A percentile compares a stretch with the other conserved stretches of the same genome.
phyloP scores from a whole-genome alignment of 2,329 filamentous ascomycete species.

The Biscogniauxia marginata region DNA sequence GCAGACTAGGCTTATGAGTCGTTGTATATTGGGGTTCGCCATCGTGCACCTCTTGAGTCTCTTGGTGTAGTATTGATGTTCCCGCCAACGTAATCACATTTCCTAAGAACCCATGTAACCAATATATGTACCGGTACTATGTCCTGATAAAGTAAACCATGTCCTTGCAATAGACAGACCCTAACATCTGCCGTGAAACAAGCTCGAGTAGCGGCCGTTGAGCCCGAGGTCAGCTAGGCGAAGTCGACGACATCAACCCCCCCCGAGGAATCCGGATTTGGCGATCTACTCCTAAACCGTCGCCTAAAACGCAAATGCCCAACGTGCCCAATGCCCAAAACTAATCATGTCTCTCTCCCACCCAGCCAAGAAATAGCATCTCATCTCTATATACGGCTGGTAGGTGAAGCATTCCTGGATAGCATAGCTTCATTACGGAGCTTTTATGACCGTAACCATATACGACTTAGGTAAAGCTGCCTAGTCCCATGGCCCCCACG shows the following conservation, averaged over 20 bases:
- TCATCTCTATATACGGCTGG: neutral
- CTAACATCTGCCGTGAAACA: neutral
- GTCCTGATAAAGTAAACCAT: too few species aligned
- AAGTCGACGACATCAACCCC: neutral
- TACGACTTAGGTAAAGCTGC: neutral
- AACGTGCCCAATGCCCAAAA: neutral
- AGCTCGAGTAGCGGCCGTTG: neutral
- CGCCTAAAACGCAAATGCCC: neutral
- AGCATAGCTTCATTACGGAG: neutral
- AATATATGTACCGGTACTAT: too few species aligned
- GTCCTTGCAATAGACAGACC: too few species aligned
- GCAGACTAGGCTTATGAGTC: neutral
- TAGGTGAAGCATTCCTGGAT: neutral
- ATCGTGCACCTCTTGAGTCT: neutral
- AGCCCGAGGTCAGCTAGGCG: neutral
- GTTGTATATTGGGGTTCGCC: neutral
- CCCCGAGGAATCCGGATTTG: neutral
- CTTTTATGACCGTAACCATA: neutral
- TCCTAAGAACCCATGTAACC: neutral
- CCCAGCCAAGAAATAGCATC: neutral
- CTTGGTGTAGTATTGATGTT: neutral
- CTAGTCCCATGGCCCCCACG: too few species aligned
- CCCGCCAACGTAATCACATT: neutral
- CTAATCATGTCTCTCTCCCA: neutral
- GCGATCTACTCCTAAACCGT: neutral